Conservation (phyloP, 2,329 filamentous ascomycete genomes). For the Nannizzia gypsea region DNA sequence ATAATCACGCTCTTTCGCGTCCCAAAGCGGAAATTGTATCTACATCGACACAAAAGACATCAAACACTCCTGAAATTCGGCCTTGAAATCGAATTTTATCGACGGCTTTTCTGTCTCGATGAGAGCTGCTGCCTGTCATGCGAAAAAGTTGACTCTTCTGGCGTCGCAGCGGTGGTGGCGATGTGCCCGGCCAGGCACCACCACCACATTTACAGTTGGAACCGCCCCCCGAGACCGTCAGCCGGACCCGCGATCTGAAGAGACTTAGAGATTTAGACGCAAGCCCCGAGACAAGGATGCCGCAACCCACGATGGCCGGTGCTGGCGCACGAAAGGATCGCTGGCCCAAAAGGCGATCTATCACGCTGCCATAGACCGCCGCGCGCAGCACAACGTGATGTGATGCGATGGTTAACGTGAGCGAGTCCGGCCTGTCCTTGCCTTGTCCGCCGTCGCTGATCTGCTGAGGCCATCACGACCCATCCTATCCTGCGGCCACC, state of each 20-base stretch:
- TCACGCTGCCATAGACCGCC: not conserved
- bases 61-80: not conserved
- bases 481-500: not conserved
- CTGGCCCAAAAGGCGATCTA: not conserved
- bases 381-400: not conserved
- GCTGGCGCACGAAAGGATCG: not conserved
- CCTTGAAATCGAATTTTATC: not conserved
- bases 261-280: too few species aligned
- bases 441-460: not conserved
- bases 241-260: not conserved
- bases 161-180: not conserved
- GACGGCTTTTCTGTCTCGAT: not conserved
- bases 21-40: not conserved
- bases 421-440: not conserved
- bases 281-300: not conserved
- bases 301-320: not conserved
- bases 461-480: constrained; percentile 3
- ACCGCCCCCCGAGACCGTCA: not conserved
- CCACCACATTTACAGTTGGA: not conserved
- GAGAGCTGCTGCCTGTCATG: too few species aligned
- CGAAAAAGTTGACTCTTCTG: not conserved
- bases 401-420: not conserved
- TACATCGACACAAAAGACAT: not conserved
- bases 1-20: not conserved
- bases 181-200: not conserved